Evolutionary conservation across 1,139 yeast genomes (phyloP), one percentile per base, ranked within the genome.

Genomic region (Yamadazyma spencermartinsiae): DNA sequence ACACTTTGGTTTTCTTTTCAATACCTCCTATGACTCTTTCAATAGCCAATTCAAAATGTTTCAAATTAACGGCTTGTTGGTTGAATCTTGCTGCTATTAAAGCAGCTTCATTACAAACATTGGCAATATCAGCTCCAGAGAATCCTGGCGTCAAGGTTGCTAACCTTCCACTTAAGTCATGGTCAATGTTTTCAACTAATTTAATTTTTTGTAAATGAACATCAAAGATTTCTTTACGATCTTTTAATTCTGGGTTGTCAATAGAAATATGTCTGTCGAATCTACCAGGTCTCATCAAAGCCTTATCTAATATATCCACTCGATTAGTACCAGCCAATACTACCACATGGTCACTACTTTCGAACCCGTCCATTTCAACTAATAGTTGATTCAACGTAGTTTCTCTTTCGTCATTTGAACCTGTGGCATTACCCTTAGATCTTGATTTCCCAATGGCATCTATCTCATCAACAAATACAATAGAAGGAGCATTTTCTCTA

Each of bases 341-440:
- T 44, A 92, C 97, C 41, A 94, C 95, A 58, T 92, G 98, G 55
- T 92, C 98, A 25, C 82, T 70, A 16, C 86, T 78, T 37, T 80
- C 86, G 61, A 94, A 92, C 12, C 98, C 98, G 63, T 92, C 98
- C 97, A 94, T 90, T 63, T 92, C 98, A 32, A 94, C 98, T 48
- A 92, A 74, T 32, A 92, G 73, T 68, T 92, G 98, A 65, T 92
- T 92, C 57, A 92, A 76, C 0, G 98, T 92, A 21, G 96, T 88
- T 65, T 94, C 98, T 58, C 97, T 82, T 67, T 92, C 98, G 60
- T 92, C 98, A 54, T 90, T 88, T 31, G 92, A 84, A 27, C 96
- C 96, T 41, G 88, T 85, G 38, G 86, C 81, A 50, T 82, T 80
- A 37, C 88, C 88, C 60, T 84, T 83, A 31, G 90, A 83, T 64